Evolutionary conservation across 2,329 filamentous ascomycete genomes (phyloP), one percentile per base, ranked within the genome.

Genomic region (Talaromyces piceae): DNA sequence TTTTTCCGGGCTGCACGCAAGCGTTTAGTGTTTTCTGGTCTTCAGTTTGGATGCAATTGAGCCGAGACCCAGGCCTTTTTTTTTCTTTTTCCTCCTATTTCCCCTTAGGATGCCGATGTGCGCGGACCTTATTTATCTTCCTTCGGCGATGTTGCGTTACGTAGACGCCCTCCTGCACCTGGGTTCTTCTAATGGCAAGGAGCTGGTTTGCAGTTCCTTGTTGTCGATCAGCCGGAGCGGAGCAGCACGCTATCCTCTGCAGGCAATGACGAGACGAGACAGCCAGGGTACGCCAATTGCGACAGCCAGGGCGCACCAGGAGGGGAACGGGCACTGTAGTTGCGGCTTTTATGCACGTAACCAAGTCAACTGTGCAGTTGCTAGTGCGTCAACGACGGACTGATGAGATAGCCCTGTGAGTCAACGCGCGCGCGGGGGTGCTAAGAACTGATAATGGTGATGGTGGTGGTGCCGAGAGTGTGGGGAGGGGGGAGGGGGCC

Each of bases 281-380:
- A 23, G 8, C 22, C 37, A 43, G n/a, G 33, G 13, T 39, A 31
- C 3, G 27, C 45, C 45, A 33, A 49, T 31, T 8, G 27, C 48
- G n/a, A 18, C 33, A 48, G 45, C 28, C 26, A 46, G 41, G 16
- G 44, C 27, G 31, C 27, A 13, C 26, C 33, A 31, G 33, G 41
- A 28, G 45, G 45, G 31, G 45, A 49, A 39, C 49, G 48, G 37
- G 23, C 31, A 49, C 43, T 52, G 31, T 49, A 41, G 41, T 48
- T 45, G 49, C 51, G 47, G 43, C 46, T 52, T 50, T 54, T 45
- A 56, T 56, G 54, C 54, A 56, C 52, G 54, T 52, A 56, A 56
- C 45, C 31, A 51, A 45, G 49, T 47, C 45, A 45, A 54, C 41
- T n/a, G 37, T 47, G 49, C 54, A 45, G 54, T n/a, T 48, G 5